phyloP scores from a whole-genome alignment of 805 yeast genomes.

The Diddensiella caesifluorescens region DNA sequence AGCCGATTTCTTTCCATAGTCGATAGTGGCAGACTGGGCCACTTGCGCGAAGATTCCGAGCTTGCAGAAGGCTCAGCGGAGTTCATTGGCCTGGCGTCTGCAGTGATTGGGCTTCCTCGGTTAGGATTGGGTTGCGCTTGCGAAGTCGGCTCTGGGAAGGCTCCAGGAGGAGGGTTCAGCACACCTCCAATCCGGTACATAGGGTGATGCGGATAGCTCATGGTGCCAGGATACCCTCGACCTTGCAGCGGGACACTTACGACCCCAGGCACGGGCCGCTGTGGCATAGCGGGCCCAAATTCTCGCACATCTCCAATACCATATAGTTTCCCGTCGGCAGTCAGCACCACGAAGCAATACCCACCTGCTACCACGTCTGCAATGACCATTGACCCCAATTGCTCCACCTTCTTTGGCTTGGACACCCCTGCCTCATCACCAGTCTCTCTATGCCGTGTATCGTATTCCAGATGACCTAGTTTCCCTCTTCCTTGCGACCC shows the following conservation, averaged over 20 bases:
- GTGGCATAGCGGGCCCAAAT: slow-evolving; percentile 15
- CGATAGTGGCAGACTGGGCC: slow-evolving; percentile 6
- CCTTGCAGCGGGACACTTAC: slow-evolving; percentile 21
- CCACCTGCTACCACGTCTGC: slow-evolving; percentile 60
- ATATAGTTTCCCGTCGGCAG: slow-evolving; percentile 51
- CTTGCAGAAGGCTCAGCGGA: neutral
- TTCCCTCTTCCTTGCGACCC: slow-evolving; percentile 42
- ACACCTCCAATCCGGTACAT: slow-evolving; percentile 11
- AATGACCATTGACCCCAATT: slow-evolving; percentile 34
- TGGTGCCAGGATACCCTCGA: slow-evolving; percentile 11
- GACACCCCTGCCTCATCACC: slow-evolving; percentile 29
- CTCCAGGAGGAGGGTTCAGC: slow-evolving; percentile 1
- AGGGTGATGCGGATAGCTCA: slow-evolving; percentile 17
- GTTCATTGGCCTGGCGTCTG: neutral
- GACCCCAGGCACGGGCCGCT: slow-evolving; percentile 9
- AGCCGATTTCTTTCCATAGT: slow-evolving; percentile 2
- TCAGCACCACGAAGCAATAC: slow-evolving; percentile 53
- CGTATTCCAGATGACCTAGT: slow-evolving; percentile 35
- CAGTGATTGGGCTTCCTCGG: no score
- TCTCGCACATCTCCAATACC: slow-evolving; percentile 40
- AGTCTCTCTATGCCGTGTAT: neutral
- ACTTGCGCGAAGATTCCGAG: neutral
- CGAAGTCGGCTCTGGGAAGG: neutral
- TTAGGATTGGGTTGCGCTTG: neutral
- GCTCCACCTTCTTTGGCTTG: slow-evolving; percentile 37